Conservation (phyloP, 2,329 filamentous ascomycete genomes). For the Zalaria obscura region DNA sequence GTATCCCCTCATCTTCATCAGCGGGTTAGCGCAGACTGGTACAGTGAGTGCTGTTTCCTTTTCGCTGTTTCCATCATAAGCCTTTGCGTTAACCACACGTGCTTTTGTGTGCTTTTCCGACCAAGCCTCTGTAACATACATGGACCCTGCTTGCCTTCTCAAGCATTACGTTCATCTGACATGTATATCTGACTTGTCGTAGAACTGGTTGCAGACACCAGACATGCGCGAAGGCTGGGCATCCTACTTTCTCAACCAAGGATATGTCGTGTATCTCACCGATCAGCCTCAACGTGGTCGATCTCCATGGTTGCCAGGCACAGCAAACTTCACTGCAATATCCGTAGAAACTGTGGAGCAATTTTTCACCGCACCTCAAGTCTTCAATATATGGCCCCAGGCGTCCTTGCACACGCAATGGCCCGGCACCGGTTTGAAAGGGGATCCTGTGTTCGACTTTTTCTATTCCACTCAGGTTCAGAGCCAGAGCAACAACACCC, state of each 20-base stretch:
- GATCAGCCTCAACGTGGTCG: conserved; percentile 25
- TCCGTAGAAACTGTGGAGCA: conserved; percentile 16
- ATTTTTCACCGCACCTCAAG: conserved; percentile 20
- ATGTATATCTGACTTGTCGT: too few species aligned
- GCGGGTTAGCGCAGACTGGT: conserved; percentile 29
- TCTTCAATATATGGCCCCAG: conserved; percentile 26
- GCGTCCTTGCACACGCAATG: conserved; percentile 29
- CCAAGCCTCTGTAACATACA: too few species aligned
- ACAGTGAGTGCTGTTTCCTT: conserved; percentile 15
- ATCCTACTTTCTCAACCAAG: conserved; percentile 29
- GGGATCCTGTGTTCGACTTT: conserved; percentile 34
- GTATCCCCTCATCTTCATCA: conserved; percentile 28
- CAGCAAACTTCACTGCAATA: background rate
- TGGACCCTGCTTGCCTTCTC: too few species aligned
- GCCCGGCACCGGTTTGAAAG: conserved; percentile 21
- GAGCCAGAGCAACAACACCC: conserved; percentile 15
- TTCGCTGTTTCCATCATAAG: background rate
- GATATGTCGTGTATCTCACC: conserved; percentile 32
- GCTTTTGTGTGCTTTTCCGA: too few species aligned
- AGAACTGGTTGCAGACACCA: conserved; percentile 31
- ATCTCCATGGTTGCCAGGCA: conserved; percentile 7
- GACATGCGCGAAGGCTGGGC: conserved; percentile 34
- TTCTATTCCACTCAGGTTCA: conserved; percentile 33
- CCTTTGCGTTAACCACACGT: too few species aligned
- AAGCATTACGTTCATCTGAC: too few species aligned